These are phyloP conservation scores for Odonthalia washingtoniensis DNA, from an alignment of 31 red algal genomes.

Conservation along the genomic window DNA sequence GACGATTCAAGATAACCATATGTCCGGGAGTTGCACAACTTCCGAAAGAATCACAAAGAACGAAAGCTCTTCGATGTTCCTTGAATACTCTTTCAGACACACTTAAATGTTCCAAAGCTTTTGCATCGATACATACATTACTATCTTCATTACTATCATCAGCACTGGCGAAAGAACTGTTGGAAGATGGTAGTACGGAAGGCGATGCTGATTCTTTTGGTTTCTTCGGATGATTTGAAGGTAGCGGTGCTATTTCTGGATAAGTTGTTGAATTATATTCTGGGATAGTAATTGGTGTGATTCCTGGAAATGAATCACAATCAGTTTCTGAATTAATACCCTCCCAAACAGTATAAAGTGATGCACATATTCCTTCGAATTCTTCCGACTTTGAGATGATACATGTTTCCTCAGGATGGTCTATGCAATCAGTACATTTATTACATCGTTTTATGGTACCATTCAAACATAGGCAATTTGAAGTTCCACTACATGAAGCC, in stretches of 20 bases:
- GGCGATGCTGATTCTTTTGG: no score
- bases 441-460: neutral
- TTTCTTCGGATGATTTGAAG: no score
- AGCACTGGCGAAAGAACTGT: no score
- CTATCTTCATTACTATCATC: no score
- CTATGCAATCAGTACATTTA: neutral
- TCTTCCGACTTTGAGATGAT: neutral
- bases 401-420: neutral
- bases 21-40: slow-evolving; percentile 63
- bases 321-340: neutral
- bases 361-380: neutral
- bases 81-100: slow-evolving; percentile 10
- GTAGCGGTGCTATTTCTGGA: no score
- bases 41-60: slow-evolving; percentile 52
- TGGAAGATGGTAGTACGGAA: no score
- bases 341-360: neutral
- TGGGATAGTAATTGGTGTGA: neutral
- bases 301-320: neutral
- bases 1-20: slow-evolving; percentile 38
- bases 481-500: neutral
- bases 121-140: slow-evolving; percentile 53
- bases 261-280: no score
- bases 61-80: slow-evolving; percentile 38
- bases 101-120: neutral
- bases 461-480: neutral